Percentiles rank a stretch among this genome's conserved stretches.
Conservation (phyloP, 164 flowering plant species). For the Brasenia schreberi region DNA sequence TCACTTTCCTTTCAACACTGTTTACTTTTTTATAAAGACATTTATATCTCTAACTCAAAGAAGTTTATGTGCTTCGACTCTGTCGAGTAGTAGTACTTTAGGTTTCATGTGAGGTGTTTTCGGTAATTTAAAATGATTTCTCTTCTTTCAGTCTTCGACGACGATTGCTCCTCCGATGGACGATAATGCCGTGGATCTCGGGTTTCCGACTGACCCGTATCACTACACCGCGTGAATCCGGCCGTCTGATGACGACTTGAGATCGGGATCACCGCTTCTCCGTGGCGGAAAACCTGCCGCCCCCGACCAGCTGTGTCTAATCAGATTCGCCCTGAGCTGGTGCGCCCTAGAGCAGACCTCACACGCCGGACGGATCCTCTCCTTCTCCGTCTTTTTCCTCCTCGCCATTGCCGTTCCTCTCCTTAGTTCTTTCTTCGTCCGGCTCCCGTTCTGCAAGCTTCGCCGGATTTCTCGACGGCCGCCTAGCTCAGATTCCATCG, state of each 20-base stretch:
- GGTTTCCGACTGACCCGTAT: slow-evolving; percentile 1
- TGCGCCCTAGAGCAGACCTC: slow-evolving; percentile 57
- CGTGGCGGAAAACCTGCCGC: slow-evolving; percentile 16
- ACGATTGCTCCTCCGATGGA: slow-evolving; percentile 5
- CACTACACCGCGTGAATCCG: not conserved
- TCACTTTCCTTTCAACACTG: no score
- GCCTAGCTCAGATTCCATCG: slow-evolving; percentile 45
- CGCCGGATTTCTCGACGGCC: slow-evolving; percentile 20
- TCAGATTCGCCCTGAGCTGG: slow-evolving; percentile 39
- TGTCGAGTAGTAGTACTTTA: no score
- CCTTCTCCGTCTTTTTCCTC: slow-evolving; percentile 24
- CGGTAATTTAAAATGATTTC: not conserved
- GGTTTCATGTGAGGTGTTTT: no score
- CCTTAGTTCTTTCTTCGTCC: slow-evolving; percentile 10
- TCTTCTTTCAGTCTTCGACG: not conserved
- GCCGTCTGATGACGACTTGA: not conserved
- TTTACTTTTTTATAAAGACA: no score
- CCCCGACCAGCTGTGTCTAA: slow-evolving; percentile 30
- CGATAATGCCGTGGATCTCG: slow-evolving; percentile 3
- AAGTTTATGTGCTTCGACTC: no score
- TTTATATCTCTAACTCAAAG: no score
- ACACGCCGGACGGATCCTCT: slow-evolving; percentile 15
- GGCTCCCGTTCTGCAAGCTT: slow-evolving; percentile 4
- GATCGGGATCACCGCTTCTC: slow-evolving; percentile 18
- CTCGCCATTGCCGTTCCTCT: slow-evolving; percentile 30